Conservation (phyloP, 495 filamentous ascomycete species). For the Tuber borchii region DNA sequence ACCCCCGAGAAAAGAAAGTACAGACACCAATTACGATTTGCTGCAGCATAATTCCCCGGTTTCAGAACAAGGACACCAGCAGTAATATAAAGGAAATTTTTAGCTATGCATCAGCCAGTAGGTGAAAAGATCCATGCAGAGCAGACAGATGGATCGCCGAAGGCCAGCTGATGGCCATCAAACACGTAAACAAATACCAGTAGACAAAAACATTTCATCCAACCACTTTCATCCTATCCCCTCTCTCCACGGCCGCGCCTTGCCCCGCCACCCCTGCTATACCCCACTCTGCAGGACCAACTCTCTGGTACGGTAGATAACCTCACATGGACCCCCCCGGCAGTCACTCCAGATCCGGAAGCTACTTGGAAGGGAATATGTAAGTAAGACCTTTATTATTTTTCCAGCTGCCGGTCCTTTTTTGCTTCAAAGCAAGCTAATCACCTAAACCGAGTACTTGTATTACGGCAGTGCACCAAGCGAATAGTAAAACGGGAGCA, state of each 20-base stretch:
- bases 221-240: not conserved
- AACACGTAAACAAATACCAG: not conserved
- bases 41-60: not conserved
- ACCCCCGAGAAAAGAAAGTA: not conserved
- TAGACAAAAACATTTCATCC: not conserved
- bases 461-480: not conserved
- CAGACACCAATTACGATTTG: not conserved
- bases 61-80: not conserved
- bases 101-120: not conserved
- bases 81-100: not conserved
- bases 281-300: not conserved
- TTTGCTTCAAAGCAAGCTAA: not conserved
- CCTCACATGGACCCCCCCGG: not conserved
- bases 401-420: not conserved
- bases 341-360: not conserved
- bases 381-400: not conserved
- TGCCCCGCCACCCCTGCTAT: not conserved
- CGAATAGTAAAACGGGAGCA: not conserved
- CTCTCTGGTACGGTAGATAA: not conserved
- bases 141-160: not conserved
- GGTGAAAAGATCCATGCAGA: not conserved
- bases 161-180: not conserved
- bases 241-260: not conserved
- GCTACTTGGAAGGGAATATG: not conserved
- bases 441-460: not conserved